Evolutionary conservation across 2,329 filamentous ascomycete genomes (phyloP), one percentile per base, ranked within the genome.

Genomic region (Triangularia verruculosa): DNA sequence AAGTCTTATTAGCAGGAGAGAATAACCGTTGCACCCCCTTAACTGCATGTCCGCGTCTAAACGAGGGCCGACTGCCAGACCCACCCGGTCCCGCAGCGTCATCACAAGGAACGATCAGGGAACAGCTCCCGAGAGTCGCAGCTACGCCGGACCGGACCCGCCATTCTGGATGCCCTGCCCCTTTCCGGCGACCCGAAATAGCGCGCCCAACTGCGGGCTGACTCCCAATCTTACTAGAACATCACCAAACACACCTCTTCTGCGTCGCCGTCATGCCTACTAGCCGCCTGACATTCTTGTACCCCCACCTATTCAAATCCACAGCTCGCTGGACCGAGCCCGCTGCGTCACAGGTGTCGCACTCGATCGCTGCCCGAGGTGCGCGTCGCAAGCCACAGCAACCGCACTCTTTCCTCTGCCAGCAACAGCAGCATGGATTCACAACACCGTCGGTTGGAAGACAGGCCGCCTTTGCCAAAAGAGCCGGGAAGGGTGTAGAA

Each of bases 271-370:
- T 70, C 66, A 91, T 91, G 86, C 82, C 87, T 67, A 80, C 83
- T 24, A 78, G 80, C 65, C 82, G 88, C 71, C 79, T 91, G 64
- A 84, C 85, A 15, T 91, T 91, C 71, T 79, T 91, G 17, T 91
- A 90, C 69, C 88, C 89, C 54, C 86, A 87, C 69, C 76, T 91
- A 61, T 84, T 89, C 74, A 85, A 87, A 61, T 79, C 67, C 15
- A 61, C 63, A 17, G 66, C 82, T 1, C 79, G 74, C 47, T 77
- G 67, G 28, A 75, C 24, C 76, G 78, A 69, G 73, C 78, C 69
- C 75, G 78, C 62, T 54, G 71, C 67, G 13, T 75, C 81, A n/a
- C 71, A 72, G 68, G 70, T 72, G 77, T 55, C 56, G 7, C 62
- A 61, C 13, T 32, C 17, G 20, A 47, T 47, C 39, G 69, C 67